Percentiles rank a stretch among this genome's conserved stretches.
These are phyloP conservation scores for Dicorynia guianensis DNA, from an alignment of 306 rosid genomes.

Conservation along the genomic window DNA sequence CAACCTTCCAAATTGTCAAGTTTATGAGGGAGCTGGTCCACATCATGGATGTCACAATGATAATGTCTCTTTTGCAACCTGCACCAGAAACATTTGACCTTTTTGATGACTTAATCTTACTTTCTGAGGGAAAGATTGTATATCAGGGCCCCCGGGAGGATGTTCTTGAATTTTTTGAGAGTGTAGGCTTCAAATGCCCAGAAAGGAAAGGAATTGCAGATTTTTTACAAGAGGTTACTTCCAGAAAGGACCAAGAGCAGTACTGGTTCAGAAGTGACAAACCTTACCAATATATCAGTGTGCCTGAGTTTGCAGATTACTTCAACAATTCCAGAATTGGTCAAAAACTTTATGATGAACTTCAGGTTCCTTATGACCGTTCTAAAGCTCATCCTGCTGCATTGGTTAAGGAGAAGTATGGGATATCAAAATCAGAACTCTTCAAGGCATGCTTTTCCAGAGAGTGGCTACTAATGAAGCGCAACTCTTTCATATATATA, in stretches of 20 bases:
- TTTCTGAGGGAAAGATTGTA: conserved; percentile 75
- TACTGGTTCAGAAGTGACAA: conserved; percentile 65
- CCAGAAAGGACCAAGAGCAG: conserved; percentile 81
- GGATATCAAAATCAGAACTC: conserved; percentile 69
- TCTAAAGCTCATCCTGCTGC: conserved; percentile 62
- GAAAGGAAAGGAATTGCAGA: conserved; percentile 81
- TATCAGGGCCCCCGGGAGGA: conserved; percentile 78
- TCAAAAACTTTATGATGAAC: conserved; percentile 50
- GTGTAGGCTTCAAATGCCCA: conserved; percentile 75
- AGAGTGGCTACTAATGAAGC: conserved; percentile 75
- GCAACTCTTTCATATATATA: conserved; percentile 66
- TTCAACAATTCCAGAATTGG: conserved; percentile 51
- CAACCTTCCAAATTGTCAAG: conserved; percentile 71
- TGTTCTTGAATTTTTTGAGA: conserved; percentile 61
- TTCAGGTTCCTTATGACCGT: conserved; percentile 58
- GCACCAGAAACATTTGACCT: conserved; percentile 77
- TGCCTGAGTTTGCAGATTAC: conserved; percentile 52
- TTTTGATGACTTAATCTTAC: conserved; percentile 74
- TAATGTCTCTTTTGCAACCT: conserved; percentile 80
- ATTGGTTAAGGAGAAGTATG: conserved; percentile 66
- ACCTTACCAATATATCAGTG: conserved; percentile 61
- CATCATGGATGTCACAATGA: conserved; percentile 66
- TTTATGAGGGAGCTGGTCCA: conserved; percentile 78
- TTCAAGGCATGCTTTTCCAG: conserved; percentile 76
- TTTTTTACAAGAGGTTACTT: conserved; percentile 81